Percentiles rank a stretch among this genome's conserved stretches.
phyloP scores from a whole-genome alignment of 208 protist species.

The Leishmania gerbilli region DNA sequence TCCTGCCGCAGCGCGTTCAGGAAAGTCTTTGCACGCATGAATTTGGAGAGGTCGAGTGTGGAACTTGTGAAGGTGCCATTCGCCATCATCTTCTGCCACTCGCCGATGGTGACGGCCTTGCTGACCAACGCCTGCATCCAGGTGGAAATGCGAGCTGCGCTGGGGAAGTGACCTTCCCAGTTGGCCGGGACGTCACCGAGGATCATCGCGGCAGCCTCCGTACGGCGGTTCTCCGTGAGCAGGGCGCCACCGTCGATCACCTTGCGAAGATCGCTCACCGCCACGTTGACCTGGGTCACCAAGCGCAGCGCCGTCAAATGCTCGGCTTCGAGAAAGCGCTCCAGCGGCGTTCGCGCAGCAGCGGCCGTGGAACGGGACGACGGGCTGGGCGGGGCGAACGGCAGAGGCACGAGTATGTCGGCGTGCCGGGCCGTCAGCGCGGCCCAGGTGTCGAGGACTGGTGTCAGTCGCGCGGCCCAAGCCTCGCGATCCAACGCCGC shows the following conservation, averaged over 20 bases:
- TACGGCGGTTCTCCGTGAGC: constrained; percentile 78
- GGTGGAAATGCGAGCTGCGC: constrained; percentile 63
- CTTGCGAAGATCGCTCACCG: constrained; percentile 78
- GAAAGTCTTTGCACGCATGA: constrained; percentile 95
- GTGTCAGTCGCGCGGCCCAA: constrained; percentile 82
- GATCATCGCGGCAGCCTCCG: constrained; percentile 83
- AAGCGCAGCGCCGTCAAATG: constrained; percentile 65
- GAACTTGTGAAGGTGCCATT: constrained; percentile 70
- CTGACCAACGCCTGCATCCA: constrained; percentile 92
- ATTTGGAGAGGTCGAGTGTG: constrained; percentile 77
- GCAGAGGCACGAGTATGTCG: constrained; percentile 46
- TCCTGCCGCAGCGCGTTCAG: constrained; percentile 96
- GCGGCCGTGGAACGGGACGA: constrained; percentile 2
- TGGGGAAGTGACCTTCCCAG: constrained; percentile 92
- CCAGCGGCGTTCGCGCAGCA: constrained; percentile 68
- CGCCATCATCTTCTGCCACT: constrained; percentile 62
- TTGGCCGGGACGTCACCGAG: constrained; percentile 76
- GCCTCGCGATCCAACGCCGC: constrained; percentile 82
- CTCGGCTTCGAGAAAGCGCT: constrained; percentile 92
- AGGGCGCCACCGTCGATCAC: constrained; percentile 91
- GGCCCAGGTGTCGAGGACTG: constrained; percentile 88
- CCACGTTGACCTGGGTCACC: constrained; percentile 74
- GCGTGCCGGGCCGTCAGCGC: constrained; percentile 69
- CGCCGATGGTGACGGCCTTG: constrained; percentile 69
- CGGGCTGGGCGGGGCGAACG: constrained; percentile 17